phyloP scores from a whole-genome alignment of 1,139 yeast species.

The Protomyces inouyei region DNA sequence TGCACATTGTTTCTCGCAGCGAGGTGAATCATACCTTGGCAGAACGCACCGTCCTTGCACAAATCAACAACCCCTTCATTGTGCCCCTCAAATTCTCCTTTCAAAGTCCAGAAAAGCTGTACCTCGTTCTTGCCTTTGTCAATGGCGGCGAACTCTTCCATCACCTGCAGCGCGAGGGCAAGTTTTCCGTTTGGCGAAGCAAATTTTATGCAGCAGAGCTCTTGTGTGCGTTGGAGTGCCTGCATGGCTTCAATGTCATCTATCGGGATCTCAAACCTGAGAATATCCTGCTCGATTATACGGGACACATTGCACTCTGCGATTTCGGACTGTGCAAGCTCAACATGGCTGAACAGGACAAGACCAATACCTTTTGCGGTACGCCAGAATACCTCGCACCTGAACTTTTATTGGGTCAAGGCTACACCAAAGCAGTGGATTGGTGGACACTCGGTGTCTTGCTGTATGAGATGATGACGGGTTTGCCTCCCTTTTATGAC shows the following conservation, averaged over 20 bases:
- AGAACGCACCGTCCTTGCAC: constrained; percentile 88
- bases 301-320: constrained; percentile 95
- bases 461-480: constrained; percentile 92
- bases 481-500: constrained; percentile 93
- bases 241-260: constrained; percentile 85
- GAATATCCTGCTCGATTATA: constrained; percentile 84
- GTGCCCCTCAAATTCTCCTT: constrained; percentile 95
- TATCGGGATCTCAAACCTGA: constrained; percentile 96
- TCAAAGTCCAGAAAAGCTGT: constrained; percentile 91
- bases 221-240: constrained; percentile 82
- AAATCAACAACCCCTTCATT: constrained; percentile 91
- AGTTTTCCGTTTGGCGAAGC: constrained; percentile 81
- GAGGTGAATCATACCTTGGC: constrained; percentile 96
- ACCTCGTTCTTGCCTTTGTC: constrained; percentile 82
- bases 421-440: constrained; percentile 91
- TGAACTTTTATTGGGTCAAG: constrained; percentile 82
- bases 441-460: constrained; percentile 98
- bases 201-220: constrained; percentile 92
- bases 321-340: constrained; percentile 95
- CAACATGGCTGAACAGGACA: constrained; percentile 82
- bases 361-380: constrained; percentile 89
- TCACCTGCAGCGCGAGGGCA: constrained; percentile 87
- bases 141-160: constrained; percentile 97
- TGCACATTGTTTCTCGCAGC: constrained; percentile 86
- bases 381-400: constrained; percentile 97